Base-by-base conservation (phyloP, 768 basidiomycete species). In the Tylopilus vinaceipallidus region DNA sequence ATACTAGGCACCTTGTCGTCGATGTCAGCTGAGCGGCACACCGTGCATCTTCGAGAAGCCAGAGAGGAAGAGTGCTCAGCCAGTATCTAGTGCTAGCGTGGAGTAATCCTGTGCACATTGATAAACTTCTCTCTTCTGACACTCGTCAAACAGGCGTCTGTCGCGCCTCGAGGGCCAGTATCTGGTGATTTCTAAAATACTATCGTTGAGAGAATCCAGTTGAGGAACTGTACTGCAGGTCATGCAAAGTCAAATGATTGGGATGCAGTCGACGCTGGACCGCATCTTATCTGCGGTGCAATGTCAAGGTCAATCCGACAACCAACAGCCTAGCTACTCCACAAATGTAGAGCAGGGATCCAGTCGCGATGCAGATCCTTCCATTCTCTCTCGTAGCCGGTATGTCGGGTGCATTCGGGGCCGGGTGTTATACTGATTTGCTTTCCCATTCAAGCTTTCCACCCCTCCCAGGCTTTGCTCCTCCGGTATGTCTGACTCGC, bases 241-340 rank as follows among this genome's bases (percentile, higher is more conserved):
- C 57, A 88, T 93, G 82, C 89, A 93, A 67, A 90, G 88, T 70
- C 91, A 92, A 66, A 91, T 93, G 88, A 92, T 93, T 59, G 91
- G 91, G 59, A 89, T 93, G 86, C 91, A 93, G 69, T 87, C 89
- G 6, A 87, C 90, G 22, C 68, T 93, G 55, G 91, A 93, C 69
- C 80, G 91, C 44, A 93, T 93, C 63, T 71, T 93, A 47, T 72
- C 78, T 38, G 84, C 80, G 3, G 74, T 92, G 49, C 86, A 80
- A 59, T 61, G 44, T 36, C 74, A 72, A 56, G 59, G 57, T 36
- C 75, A 71, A 45, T 54, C 64, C 36, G 63, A 45, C 52, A 57
- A 37, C 16, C 69, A 70, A 43, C 73, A 65, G 27, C 60, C 53
- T 42, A 42, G 42, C 33, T 59, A 63, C 49, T 35, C 56, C 27